Conservation (phyloP, 2,329 filamentous ascomycete genomes). For the Ophiognomonia clavigignenti-juglandacearum region DNA sequence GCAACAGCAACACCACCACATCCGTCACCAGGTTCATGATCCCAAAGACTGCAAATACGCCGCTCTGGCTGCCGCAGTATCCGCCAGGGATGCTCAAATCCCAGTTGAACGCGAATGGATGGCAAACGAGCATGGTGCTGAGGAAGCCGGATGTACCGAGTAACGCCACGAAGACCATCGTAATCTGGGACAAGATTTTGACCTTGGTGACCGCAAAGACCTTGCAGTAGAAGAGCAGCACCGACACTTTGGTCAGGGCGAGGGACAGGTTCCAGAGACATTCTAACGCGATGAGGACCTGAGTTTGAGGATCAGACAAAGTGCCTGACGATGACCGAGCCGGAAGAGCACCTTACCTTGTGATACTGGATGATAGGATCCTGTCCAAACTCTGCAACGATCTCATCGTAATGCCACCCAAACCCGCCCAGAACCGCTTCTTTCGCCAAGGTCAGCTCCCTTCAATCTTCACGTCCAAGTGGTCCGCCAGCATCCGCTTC, state of each 20-base stretch:
- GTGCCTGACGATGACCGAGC: neutral
- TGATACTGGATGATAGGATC: slow-evolving; percentile 13
- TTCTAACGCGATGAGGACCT: slow-evolving; percentile 20
- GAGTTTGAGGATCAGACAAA: neutral
- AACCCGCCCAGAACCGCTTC: slow-evolving; percentile 19
- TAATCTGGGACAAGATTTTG: slow-evolving; percentile 20
- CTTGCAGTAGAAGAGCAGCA: slow-evolving; percentile 25
- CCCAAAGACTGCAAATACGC: slow-evolving; percentile 2
- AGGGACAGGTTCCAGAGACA: slow-evolving; percentile 27
- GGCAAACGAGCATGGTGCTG: slow-evolving; percentile 29
- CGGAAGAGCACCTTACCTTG: neutral
- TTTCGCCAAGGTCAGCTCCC: slow-evolving; percentile 5
- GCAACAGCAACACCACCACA: neutral
- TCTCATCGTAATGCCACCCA: slow-evolving; percentile 19
- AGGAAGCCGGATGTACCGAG: slow-evolving; percentile 25
- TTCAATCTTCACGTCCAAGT: neutral
- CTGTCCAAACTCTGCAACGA: slow-evolving; percentile 14
- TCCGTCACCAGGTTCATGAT: slow-evolving; percentile 1
- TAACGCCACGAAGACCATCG: slow-evolving; percentile 20
- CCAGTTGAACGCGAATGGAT: slow-evolving; percentile 32
- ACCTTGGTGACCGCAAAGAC: slow-evolving; percentile 24
- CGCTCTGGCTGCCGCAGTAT: slow-evolving; percentile 25
- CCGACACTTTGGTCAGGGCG: slow-evolving; percentile 24
- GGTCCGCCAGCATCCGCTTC: neutral
- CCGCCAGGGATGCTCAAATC: slow-evolving; percentile 26